Percentiles rank a stretch among this genome's conserved stretches.
Conservation (phyloP, 768 basidiomycete genomes). For the Tricholoma furcatifolium region DNA sequence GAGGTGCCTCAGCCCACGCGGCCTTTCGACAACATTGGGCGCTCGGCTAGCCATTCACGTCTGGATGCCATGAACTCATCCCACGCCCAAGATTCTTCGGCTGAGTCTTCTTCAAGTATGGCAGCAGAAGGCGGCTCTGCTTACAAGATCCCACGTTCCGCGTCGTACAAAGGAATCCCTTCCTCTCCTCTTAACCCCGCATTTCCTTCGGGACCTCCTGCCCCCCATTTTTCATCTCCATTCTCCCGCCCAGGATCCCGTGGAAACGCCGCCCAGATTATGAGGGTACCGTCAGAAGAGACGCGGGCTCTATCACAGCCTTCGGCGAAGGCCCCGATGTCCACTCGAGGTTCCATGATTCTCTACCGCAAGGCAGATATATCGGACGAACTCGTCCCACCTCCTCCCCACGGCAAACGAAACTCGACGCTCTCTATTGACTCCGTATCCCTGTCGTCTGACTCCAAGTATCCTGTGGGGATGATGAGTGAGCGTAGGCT, state of each 20-base stretch:
- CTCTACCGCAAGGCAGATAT: conserved; percentile 32
- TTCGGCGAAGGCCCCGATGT: not conserved
- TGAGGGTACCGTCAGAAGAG: conserved; percentile 21
- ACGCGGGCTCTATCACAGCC: conserved; percentile 15
- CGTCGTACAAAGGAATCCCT: conserved; percentile 9
- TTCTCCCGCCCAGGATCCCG: conserved; percentile 18
- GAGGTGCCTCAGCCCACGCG: conserved; percentile 10
- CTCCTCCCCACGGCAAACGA: conserved; percentile 22
- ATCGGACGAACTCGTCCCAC: conserved; percentile 33
- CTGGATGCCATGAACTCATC: not conserved
- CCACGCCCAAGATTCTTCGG: not conserved
- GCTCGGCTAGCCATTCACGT: conserved; percentile 3
- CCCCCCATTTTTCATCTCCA: conserved; percentile 14
- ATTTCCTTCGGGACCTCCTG: conserved; percentile 2
- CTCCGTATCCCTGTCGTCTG: conserved; percentile 50
- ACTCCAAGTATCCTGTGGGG: conserved; percentile 65
- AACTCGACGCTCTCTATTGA: conserved; percentile 33
- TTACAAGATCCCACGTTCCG: conserved; percentile 8
- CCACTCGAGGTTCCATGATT: conserved; percentile 31
- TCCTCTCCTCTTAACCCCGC: conserved; percentile 19
- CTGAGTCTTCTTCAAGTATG: not conserved
- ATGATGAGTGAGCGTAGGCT: conserved; percentile 33
- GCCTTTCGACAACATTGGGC: conserved; percentile 1
- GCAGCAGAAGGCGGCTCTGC: not conserved
- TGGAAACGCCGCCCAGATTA: conserved; percentile 12